Base-by-base conservation (phyloP, 225 moss, liverwort and hornwort genomes). In the Asterella californica region DNA sequence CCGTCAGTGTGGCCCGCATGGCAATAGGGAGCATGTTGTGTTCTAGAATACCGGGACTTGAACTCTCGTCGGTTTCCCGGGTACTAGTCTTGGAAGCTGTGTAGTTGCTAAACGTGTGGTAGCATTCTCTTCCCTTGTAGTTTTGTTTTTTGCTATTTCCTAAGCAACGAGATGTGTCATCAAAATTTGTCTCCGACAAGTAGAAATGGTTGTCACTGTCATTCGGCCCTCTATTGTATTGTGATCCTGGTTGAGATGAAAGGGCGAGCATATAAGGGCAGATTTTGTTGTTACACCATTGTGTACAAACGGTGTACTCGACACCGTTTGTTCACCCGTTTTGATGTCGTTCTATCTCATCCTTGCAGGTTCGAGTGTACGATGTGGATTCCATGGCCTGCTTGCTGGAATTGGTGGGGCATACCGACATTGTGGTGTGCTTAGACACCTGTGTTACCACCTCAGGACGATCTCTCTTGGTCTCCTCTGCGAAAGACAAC, bases 391-490 rank as follows among this genome's bases (percentile, higher is more conserved):
- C 88, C 63, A 94, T 99, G 94, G 91, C 92, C 81, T 99, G 97
- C 83, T 80, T 92, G 77, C 92, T 88, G 87, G 97, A 99, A 74
- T 68, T 99, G 74, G 89, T 88, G 74, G 97, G 97, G 54, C 97
- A 99, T 69, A 92, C 93, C 53, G 93, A 99, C 83, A 99, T 95
- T 75, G 97, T 99, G 29, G 75, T 99, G 80, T 94, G 88, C 81
- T 89, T 99, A 30, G 97, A 99, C 84, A 84, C 91, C 76, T 93
- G 94, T 83, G 81, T 93, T 65, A 85, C 89, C 76, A 64, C 80
- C 46, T 80, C 88, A 38, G 94, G 94, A 66, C 86, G 87, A 60
- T 74, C 92, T 24, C 85, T 94, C 46, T 80, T 99, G 84, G 92
- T 88, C 72, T 99, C 97, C 60, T 88, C 97, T 72, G 94, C 87